Base-by-base conservation (phyloP, 2,329 filamentous ascomycete species). In the Ophiostoma australiae region DNA sequence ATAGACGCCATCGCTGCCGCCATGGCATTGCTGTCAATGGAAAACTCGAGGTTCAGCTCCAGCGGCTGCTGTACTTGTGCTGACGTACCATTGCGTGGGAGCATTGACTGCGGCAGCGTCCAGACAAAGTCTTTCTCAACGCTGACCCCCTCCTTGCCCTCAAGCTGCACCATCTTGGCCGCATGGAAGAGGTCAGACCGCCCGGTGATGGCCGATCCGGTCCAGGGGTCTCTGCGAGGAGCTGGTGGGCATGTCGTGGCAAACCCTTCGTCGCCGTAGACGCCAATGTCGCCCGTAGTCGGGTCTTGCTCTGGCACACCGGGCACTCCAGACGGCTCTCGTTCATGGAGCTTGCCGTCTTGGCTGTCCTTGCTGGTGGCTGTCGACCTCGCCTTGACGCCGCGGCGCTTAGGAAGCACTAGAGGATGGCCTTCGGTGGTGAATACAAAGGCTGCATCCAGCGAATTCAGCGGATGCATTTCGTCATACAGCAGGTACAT, bases 401-500 rank as follows among this genome's bases (percentile, higher is more conserved):
- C 63, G 63, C 69, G n/a, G 13, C 37, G 33, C 63, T 48, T 68
- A 15, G 94, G 94, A 69, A 99, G 90, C 61, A 98, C 85, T 65
- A 99, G 83, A 3, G 95, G 95, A 79, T 99, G 95, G 0, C 94
- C 95, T 80, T 99, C 95, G 0, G 95, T 99, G 0, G 92, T 95
- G 78, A 99, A 98, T 17, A 99, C 94, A 78, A 91, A 96, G 0
- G 94, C 89, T 0, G 90, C 89, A 79, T 98, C 95, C 55, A 96
- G 82, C 27, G 88, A 89, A 79, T 98, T 98, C 61, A 99, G 82
- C 0, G 94, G 93, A 80, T 98, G 95, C 17, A 89, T 85, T 4
- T 89, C 86, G 74, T 97, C 92, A 79, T 96, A 98, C 2, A 98
- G 86, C 70, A 99, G 82, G 78, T 96, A 98, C 73, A 99, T 84